These are phyloP conservation scores for Eragrostis curvula DNA, from an alignment of 176 grass and related monocot genomes.

Conservation along the genomic window DNA sequence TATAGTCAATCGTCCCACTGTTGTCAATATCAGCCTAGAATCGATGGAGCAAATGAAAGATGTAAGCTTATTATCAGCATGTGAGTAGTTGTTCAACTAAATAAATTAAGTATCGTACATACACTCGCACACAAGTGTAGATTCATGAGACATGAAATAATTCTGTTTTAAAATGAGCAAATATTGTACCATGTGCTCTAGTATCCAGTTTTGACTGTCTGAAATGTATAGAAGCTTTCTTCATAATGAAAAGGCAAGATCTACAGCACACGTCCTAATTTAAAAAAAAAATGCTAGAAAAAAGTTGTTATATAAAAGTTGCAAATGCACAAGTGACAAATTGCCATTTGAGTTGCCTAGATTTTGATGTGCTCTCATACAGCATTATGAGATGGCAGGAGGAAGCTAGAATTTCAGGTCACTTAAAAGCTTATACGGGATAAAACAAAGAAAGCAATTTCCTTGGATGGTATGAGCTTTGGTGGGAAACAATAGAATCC, in stretches of 20 bases:
- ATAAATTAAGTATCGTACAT: neutral
- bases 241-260: constrained; percentile 25
- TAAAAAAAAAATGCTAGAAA: constrained; percentile 20
- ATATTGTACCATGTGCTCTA: neutral
- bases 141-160: neutral
- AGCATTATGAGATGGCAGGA: constrained; percentile 16
- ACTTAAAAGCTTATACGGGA: neutral
- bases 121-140: neutral
- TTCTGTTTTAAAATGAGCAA: constrained; percentile 22
- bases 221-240: neutral
- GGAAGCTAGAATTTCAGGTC: no score
- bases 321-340: neutral
- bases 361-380: constrained; percentile 2
- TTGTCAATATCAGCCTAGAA: constrained; percentile 97
- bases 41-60: constrained; percentile 20
- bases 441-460: neutral
- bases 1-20: constrained; percentile 96
- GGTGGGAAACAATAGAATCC: constrained; percentile 20
- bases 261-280: neutral
- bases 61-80: constrained; percentile 21
- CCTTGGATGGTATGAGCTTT: constrained; percentile 2
- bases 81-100: constrained; percentile 4
- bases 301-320: constrained; percentile 6
- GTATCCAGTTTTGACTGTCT: constrained; percentile 15
- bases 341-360: constrained; percentile 1